These are phyloP conservation scores for Eucalyptus lansdowneana DNA, from an alignment of 345 rosid species.

Conservation along the genomic window DNA sequence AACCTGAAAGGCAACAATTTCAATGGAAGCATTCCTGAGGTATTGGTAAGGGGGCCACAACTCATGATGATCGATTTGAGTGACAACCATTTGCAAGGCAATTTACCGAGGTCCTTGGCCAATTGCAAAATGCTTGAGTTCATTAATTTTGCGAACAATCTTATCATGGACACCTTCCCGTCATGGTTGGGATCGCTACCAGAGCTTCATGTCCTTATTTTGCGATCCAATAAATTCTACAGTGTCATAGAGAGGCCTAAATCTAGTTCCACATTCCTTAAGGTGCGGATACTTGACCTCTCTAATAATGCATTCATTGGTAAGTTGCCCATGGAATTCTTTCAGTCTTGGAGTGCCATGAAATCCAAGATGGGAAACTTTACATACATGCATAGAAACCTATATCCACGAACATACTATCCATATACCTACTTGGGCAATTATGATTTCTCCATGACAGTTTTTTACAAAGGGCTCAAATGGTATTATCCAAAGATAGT, in stretches of 20 bases:
- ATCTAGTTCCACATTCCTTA: background rate
- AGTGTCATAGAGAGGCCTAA: background rate
- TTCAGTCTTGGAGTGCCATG: slow-evolving; percentile 7
- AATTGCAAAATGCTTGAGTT: background rate
- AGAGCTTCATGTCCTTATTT: background rate
- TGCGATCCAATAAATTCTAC: background rate
- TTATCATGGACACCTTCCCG: background rate
- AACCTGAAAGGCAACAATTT: background rate
- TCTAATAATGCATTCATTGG: background rate
- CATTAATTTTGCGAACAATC: slow-evolving; percentile 4
- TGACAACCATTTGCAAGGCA: background rate
- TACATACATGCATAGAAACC: background rate
- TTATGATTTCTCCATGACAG: background rate
- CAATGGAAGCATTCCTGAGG: background rate
- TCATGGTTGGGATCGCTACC: slow-evolving; percentile 5
- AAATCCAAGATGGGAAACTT: background rate
- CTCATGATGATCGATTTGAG: background rate
- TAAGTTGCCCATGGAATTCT: background rate
- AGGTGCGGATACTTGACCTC: background rate
- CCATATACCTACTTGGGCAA: rapidly evolving
- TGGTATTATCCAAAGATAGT: background rate
- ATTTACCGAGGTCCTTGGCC: background rate
- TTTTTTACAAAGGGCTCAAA: background rate
- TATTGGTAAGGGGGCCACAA: background rate
- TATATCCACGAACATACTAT: rapidly evolving